Evolutionary conservation across 1,284 basidiomycete genomes (phyloP), one percentile per base, ranked within the genome.

Genomic region (Tilletia caries): DNA sequence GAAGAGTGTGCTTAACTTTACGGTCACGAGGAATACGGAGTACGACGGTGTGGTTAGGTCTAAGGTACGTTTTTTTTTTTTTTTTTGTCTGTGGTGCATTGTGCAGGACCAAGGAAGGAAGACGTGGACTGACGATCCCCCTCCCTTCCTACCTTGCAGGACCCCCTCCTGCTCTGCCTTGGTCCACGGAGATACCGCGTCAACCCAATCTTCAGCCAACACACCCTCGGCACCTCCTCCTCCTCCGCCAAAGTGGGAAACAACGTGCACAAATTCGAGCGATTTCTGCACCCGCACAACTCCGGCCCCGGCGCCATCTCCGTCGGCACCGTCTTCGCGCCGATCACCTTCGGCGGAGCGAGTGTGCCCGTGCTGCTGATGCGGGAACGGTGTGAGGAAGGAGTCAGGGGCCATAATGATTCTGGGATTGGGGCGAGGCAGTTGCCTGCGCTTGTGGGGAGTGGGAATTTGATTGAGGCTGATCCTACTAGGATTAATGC

Each of bases 261-360:
- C 86, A 97, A 98, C 76, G 93, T 96, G 1, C 95, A 98, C 87
- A 98, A 97, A 82, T 96, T 92, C 70, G 93, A 98, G 84, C 88
- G 92, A n/a, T 98, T 90, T 85, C 86, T 98, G 32, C 89, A 91
- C 48, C 92, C 92, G 76, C 91, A 92, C 1, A 85, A 86, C 41
- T 34, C 44, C 12, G 78, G 79, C 8, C 71, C 75, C 2, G 92
- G 93, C 1, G 88, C 87, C 65, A 90, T 96, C 23, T 92, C 91
- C 0, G 95, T 83, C 2, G 80, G 71, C 3, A 82, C 93, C 2
- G 88, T 90, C 0, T 98, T 93, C 80, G 92, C 91, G 2, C 94
- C 95, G 0, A 89, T 95, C 46, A 88, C 89, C 3, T 97, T 97
- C 75, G 96, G 96, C 33, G 91, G 80, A 48, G 62, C 77, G 32